These are phyloP conservation scores for Arthrocladium fulminans DNA, from an alignment of 2,329 filamentous ascomycete genomes.

Conservation along the genomic window DNA sequence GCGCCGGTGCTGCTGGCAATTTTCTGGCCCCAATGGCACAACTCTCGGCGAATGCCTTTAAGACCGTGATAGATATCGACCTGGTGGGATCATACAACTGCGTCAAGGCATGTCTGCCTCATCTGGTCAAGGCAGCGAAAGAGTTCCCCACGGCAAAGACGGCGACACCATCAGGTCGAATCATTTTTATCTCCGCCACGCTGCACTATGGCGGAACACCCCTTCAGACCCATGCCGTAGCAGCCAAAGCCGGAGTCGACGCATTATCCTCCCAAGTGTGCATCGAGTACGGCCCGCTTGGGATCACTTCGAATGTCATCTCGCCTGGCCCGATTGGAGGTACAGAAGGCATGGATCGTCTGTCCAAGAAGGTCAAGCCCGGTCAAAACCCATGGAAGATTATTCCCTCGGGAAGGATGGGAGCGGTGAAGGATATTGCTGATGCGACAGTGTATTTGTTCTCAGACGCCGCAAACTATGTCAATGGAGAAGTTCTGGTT, in stretches of 20 bases:
- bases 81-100: constrained; percentile 91
- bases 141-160: constrained; percentile 51
- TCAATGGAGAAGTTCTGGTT: constrained; percentile 73
- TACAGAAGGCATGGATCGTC: constrained; percentile 71
- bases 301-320: constrained; percentile 79
- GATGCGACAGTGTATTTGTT: constrained; percentile 88
- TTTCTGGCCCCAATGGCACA: constrained; percentile 80
- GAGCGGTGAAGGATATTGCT: constrained; percentile 74
- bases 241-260: constrained; percentile 85
- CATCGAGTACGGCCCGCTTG: constrained; percentile 79
- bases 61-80: constrained; percentile 92
- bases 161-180: constrained; percentile 62
- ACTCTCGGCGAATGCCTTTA: constrained; percentile 83
- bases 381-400: constrained; percentile 38
- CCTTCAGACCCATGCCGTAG: constrained; percentile 76
- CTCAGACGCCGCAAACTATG: constrained; percentile 72
- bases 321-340: constrained; percentile 75
- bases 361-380: constrained; percentile 46
- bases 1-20: constrained; percentile 89
- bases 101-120: constrained; percentile 78
- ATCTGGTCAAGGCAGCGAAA: constrained; percentile 65
- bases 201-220: constrained; percentile 83
- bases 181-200: constrained; percentile 81
- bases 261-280: constrained; percentile 68
- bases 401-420: constrained; percentile 67